Conservation (phyloP, 345 rosid genomes). For the Eucalyptus regnans region DNA sequence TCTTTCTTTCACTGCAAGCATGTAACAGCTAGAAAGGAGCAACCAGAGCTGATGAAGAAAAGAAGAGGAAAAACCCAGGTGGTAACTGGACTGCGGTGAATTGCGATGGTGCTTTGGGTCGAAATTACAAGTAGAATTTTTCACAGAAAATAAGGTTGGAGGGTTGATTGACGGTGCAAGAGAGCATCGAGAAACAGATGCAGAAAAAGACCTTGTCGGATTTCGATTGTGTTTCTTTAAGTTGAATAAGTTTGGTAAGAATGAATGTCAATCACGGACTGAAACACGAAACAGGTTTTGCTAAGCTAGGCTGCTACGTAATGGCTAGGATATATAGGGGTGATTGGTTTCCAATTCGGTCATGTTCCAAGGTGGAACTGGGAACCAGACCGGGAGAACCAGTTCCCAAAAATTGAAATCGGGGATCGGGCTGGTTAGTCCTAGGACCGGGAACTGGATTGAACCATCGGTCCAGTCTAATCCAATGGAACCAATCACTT, state of each 20-base stretch:
- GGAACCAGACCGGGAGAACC: no score
- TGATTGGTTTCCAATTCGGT: rapidly evolving
- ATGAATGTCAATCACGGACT: background rate
- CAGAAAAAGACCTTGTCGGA: background rate
- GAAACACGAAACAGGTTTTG: background rate
- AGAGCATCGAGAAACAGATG: background rate
- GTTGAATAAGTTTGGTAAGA: background rate
- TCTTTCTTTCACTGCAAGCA: background rate
- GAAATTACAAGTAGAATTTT: no score
- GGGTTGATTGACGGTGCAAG: background rate
- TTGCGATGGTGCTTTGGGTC: background rate
- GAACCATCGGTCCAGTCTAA: rapidly evolving
- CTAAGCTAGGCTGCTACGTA: background rate
- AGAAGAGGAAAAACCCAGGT: background rate
- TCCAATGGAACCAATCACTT: no score
- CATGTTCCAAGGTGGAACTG: rapidly evolving
- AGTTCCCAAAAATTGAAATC: no score
- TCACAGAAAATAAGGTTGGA: background rate
- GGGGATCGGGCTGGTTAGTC: rapidly evolving
- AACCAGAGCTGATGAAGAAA: background rate
- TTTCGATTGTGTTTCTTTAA: background rate
- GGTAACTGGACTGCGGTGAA: background rate
- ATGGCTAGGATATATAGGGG: background rate
- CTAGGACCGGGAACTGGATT: rapidly evolving
- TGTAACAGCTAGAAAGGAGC: background rate